phyloP scores from a whole-genome alignment of 2,329 filamentous ascomycete species.

The Fusarium pininemorale region DNA sequence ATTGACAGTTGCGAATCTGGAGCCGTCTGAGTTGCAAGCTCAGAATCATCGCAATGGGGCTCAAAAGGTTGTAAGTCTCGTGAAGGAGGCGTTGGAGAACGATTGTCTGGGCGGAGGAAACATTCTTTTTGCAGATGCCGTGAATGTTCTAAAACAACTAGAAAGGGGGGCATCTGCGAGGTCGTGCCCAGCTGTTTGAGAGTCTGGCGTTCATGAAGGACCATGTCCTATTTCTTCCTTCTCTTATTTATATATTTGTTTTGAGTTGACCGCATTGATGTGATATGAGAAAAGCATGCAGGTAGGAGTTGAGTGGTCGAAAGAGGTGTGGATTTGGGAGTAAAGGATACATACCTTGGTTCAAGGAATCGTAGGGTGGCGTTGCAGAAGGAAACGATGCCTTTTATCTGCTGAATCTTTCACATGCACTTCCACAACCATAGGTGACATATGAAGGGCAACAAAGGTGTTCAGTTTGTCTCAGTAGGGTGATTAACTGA shows the following conservation, averaged over 20 bases:
- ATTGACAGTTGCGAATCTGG: slow-evolving; percentile 52
- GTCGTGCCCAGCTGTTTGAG: slow-evolving; percentile 16
- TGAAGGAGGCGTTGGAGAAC: slow-evolving; percentile 55
- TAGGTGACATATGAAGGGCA: background rate
- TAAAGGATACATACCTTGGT: background rate
- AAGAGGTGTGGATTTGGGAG: background rate
- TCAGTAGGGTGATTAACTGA: background rate
- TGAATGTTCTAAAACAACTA: slow-evolving; percentile 61
- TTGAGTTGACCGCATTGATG: background rate
- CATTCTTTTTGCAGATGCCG: slow-evolving; percentile 62
- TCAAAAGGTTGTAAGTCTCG: slow-evolving; percentile 58
- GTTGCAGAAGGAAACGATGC: background rate
- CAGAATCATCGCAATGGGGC: slow-evolving; percentile 54
- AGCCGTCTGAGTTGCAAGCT: slow-evolving; percentile 51
- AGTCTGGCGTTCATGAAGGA: background rate
- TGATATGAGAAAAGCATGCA: slow-evolving; percentile 11
- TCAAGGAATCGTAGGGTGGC: background rate
- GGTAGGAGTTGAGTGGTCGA: slow-evolving; percentile 15
- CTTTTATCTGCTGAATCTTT: background rate
- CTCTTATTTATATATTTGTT: background rate
- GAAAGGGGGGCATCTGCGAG: slow-evolving; percentile 54
- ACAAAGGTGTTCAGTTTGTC: slow-evolving; percentile 11
- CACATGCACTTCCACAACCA: background rate
- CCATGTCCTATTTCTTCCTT: background rate
- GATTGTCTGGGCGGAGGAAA: slow-evolving; percentile 61